Evolutionary conservation across 331 rosid species (phyloP).

Genomic region (Quercus tomentella): DNA sequence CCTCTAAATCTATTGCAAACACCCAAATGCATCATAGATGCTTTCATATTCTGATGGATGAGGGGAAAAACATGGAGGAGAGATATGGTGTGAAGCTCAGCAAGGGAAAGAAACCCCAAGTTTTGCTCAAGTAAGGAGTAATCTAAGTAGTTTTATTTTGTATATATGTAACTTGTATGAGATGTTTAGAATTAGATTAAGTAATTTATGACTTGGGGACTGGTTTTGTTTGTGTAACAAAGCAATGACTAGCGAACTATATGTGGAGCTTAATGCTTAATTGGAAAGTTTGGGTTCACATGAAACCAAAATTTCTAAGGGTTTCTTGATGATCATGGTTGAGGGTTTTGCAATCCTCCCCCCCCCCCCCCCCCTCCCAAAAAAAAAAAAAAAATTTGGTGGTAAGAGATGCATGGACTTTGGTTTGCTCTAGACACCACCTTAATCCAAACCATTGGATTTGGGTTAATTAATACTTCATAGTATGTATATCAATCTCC

Average conservation of each 20-base stretch:
- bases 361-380: too few species aligned
- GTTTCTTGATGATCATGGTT: not conserved
- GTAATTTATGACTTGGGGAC: not conserved
- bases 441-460: not conserved
- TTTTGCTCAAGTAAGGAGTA: not conserved
- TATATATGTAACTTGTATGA: not conserved
- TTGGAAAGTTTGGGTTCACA: not conserved
- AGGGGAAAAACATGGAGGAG: not conserved
- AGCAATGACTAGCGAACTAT: not conserved
- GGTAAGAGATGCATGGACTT: not conserved
- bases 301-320: not conserved
- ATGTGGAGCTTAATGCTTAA: not conserved
- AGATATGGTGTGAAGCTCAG: not conserved
- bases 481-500: not conserved
- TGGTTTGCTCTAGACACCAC: not conserved
- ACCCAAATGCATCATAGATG: not conserved
- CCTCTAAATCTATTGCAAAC: not conserved
- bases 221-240: not conserved
- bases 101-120: not conserved
- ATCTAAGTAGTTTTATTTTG: not conserved
- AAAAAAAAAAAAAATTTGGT: not conserved
- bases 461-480: not conserved
- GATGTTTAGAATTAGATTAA: not conserved
- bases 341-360: rapidly evolving
- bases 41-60: not conserved